These are phyloP conservation scores for Amanita polypyramis DNA, from an alignment of 768 basidiomycete genomes.

Conservation along the genomic window DNA sequence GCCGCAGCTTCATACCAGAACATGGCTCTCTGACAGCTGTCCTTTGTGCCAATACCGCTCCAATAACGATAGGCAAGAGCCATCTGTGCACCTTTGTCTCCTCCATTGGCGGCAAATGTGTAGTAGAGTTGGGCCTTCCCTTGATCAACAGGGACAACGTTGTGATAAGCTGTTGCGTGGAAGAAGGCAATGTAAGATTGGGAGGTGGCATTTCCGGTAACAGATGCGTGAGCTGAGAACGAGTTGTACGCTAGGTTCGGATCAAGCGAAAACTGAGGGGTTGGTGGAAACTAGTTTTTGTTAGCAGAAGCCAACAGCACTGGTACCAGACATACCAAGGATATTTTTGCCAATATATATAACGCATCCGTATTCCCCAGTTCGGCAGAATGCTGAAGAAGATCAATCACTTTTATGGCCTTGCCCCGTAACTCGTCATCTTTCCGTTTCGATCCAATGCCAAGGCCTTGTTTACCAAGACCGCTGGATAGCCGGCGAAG, in stretches of 20 bases:
- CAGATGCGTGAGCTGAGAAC: slow-evolving; percentile 49
- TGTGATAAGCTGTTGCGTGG: slow-evolving; percentile 74
- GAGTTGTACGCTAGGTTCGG: slow-evolving; percentile 54
- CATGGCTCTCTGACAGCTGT: slow-evolving; percentile 75
- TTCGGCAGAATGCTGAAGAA: slow-evolving; percentile 73
- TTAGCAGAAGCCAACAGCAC: neutral
- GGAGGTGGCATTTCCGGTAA: slow-evolving; percentile 77
- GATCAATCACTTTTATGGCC: slow-evolving; percentile 72
- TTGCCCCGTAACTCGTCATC: slow-evolving; percentile 62
- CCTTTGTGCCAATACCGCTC: slow-evolving; percentile 88
- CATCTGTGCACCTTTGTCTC: slow-evolving; percentile 84
- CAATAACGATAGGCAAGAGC: slow-evolving; percentile 89
- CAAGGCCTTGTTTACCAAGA: slow-evolving; percentile 27
- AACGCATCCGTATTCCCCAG: slow-evolving; percentile 69
- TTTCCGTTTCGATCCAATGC: slow-evolving; percentile 35
- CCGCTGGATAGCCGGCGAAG: slow-evolving; percentile 32
- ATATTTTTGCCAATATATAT: slow-evolving; percentile 55
- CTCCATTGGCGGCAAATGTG: slow-evolving; percentile 87
- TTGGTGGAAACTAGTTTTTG: slow-evolving; percentile 58
- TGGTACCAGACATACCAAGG: slow-evolving; percentile 38
- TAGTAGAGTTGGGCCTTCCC: slow-evolving; percentile 85
- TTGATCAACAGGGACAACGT: slow-evolving; percentile 53
- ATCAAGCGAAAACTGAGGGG: slow-evolving; percentile 48
- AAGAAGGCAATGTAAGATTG: slow-evolving; percentile 86
- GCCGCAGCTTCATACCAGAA: slow-evolving; percentile 88